Base-by-base conservation (phyloP, 2,329 filamentous ascomycete species). In the Pyricularia sp. region DNA sequence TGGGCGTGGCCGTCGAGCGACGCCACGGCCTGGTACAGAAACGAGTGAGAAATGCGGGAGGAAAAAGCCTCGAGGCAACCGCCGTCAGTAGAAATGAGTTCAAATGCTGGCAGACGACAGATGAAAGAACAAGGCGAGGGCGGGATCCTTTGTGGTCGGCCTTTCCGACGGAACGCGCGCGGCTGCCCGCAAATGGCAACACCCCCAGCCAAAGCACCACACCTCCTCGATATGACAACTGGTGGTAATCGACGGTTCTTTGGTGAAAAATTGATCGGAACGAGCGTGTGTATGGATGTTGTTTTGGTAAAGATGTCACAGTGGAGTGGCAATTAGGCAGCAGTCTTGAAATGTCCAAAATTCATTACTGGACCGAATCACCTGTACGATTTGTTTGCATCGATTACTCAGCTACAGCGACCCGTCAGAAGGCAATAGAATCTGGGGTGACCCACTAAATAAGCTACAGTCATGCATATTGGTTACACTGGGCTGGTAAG, bases 1-100 rank as follows among this genome's bases (percentile, higher is more conserved):
- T 73, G 53, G 55, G 22, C 53, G 72, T 69, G 69, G 49, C 65
- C 63, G 69, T 64, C 67, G 63, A 64, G 63, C 19, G 40, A 33
- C 53, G 59, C 63, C 53, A 64, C 63, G 53, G 33, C 9, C 55
- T 63, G 62, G 1, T 26, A 10, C 26, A 53, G 40, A n/a, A 22
- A 40, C 49, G 19, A 26, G 33, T 40, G 16, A 30, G 19, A 7
- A 22, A 28, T n/a, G 33, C 10, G 16, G 24, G 31, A 40, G 49
- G 26, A 53, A 26, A 30, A 62, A 31, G 28, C 2, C 19, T 62
- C 13, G 12, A 16, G 35, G 19, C 4, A n/a, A 16, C 61, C 16
- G 22, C 22, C 24, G 24, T 26, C 26, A 40, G 26, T 9, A 62
- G 19, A 62, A 44, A 7, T 22, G 24, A 33, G 59, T 31, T 22